A percentile compares a stretch with the other conserved stretches of the same genome.
phyloP scores from a whole-genome alignment of 2,329 filamentous ascomycete species.

The Ascochyta clinopodiicola region DNA sequence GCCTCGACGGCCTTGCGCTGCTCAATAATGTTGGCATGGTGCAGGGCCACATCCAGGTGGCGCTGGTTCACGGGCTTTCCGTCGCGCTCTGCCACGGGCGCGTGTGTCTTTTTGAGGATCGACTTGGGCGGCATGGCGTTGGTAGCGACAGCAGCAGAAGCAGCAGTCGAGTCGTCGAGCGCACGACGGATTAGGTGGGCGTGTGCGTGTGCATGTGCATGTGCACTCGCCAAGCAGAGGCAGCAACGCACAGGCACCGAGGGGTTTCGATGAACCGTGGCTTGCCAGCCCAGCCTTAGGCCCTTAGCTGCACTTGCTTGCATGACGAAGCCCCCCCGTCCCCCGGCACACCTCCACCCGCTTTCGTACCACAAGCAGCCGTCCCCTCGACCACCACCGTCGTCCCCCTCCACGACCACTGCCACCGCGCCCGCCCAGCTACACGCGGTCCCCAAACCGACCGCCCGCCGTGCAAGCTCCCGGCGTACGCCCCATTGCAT shows the following conservation, averaged over 20 bases:
- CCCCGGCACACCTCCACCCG: slow-evolving; percentile 20
- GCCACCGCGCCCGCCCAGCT: slow-evolving; percentile 20
- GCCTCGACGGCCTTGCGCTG: slow-evolving; percentile 79
- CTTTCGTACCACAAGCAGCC: slow-evolving; percentile 19
- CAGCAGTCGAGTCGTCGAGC: background rate
- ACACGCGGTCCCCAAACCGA: slow-evolving; percentile 19
- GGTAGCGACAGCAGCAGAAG: background rate
- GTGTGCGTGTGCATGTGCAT: background rate
- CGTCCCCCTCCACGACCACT: background rate
- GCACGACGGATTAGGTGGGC: background rate
- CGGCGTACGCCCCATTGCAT: background rate
- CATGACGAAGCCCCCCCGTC: slow-evolving; percentile 9
- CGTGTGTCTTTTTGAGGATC: slow-evolving; percentile 53
- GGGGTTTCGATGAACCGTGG: slow-evolving; percentile 15
- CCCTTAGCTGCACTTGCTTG: background rate
- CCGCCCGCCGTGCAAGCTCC: slow-evolving; percentile 10
- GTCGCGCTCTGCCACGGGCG: slow-evolving; percentile 27
- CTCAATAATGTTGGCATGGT: slow-evolving; percentile 84
- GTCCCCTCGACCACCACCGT: slow-evolving; percentile 15
- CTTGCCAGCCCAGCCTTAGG: no score
- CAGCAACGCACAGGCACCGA: background rate
- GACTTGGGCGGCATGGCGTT: slow-evolving; percentile 51
- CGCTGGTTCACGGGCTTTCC: slow-evolving; percentile 46
- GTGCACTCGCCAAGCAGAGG: background rate
- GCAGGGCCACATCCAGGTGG: slow-evolving; percentile 71